Conservation (phyloP, 2,329 filamentous ascomycete species). For the Diplodia scrobiculata region DNA sequence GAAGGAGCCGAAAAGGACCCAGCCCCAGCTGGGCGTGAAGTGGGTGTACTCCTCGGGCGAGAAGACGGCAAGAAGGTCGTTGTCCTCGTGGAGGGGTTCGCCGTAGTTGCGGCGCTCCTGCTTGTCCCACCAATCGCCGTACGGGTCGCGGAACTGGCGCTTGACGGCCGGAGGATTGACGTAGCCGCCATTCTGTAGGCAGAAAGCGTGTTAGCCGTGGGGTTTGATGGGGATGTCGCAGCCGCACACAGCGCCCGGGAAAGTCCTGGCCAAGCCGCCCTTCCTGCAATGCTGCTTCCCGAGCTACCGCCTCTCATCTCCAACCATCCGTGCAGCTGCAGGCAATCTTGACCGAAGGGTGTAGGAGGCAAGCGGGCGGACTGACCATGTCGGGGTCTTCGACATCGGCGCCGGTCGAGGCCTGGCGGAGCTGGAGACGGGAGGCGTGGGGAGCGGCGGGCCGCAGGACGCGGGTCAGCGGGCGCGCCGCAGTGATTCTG, state of each 20-base stretch:
- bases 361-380: conserved; percentile 30
- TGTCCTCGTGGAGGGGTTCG: conserved; percentile 94
- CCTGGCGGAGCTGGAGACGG: conserved; percentile 43
- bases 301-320: neutral
- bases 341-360: neutral
- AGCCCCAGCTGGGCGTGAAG: conserved; percentile 70
- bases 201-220: conserved; percentile 8
- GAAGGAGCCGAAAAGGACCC: conserved; percentile 58
- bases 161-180: conserved; percentile 78
- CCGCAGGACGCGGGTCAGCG: conserved; percentile 44
- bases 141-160: conserved; percentile 88
- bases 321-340: conserved; percentile 1
- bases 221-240: neutral
- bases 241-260: neutral
- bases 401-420: conserved; percentile 49
- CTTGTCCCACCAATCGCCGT: conserved; percentile 94
- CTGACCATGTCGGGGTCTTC: conserved; percentile 69
- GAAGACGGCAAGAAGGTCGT: conserved; percentile 89
- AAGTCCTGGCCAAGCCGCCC: conserved; percentile 5
- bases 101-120: conserved; percentile 97
- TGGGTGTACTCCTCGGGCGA: conserved; percentile 88
- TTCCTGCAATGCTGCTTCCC: conserved; percentile 1
- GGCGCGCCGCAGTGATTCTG: conserved; percentile 46
- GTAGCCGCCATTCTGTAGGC: conserved; percentile 74
- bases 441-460: conserved; percentile 40